A percentile compares a stretch with the other conserved stretches of the same genome.
These are phyloP conservation scores for Lipomyces starkeyi DNA, from an alignment of 805 yeast species.

Conservation along the genomic window DNA sequence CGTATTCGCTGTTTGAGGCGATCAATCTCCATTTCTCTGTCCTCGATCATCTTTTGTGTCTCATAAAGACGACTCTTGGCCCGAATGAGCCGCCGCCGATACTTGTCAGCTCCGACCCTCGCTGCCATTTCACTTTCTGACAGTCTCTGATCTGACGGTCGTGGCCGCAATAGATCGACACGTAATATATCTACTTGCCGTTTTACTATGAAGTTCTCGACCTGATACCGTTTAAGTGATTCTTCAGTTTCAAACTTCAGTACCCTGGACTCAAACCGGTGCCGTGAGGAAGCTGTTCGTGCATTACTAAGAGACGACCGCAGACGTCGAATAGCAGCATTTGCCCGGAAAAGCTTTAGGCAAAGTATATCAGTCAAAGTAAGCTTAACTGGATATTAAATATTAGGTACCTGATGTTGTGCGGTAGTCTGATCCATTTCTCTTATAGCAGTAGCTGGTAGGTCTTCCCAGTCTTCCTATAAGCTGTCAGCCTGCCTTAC, in stretches of 20 bases:
- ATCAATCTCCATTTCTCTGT: constrained; percentile 54
- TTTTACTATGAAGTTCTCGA: constrained; percentile 53
- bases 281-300: constrained; percentile 22
- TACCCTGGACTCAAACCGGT: constrained; percentile 50
- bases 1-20: constrained; percentile 48
- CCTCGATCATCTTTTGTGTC: constrained; percentile 52
- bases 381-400: neutral
- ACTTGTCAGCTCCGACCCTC: constrained; percentile 48
- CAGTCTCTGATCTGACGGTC: constrained; percentile 42
- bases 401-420: constrained; percentile 21
- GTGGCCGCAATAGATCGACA: constrained; percentile 42
- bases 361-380: neutral
- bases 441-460: constrained; percentile 21
- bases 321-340: constrained; percentile 22
- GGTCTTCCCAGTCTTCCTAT: constrained; percentile 34
- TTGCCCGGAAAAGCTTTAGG: constrained; percentile 27
- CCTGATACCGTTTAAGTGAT: constrained; percentile 55
- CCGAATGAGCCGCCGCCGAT: constrained; percentile 48
- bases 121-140: constrained; percentile 47
- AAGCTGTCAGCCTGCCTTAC: neutral
- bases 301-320: constrained; percentile 22
- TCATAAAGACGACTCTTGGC: constrained; percentile 55
- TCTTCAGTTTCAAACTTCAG: constrained; percentile 53
- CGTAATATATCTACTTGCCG: constrained; percentile 55
- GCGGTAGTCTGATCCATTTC: constrained; percentile 27